phyloP scores from a whole-genome alignment of 208 protist species.

The Novymonas esmeraldas region DNA sequence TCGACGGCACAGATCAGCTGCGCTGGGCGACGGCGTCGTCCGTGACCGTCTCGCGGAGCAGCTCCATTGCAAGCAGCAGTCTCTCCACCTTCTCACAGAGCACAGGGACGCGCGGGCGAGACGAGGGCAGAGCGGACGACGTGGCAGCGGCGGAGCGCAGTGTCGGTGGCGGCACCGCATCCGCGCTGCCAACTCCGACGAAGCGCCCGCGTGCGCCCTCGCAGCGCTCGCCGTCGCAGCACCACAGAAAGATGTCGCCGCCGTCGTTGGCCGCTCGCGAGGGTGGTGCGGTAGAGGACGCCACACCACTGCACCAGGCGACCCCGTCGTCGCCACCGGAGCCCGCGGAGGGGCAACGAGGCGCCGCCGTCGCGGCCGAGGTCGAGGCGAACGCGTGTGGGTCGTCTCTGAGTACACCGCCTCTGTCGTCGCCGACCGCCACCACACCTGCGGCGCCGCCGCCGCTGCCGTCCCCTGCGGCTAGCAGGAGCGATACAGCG shows the following conservation, averaged over 20 bases:
- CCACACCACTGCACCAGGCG: no score
- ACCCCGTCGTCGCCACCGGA: no score
- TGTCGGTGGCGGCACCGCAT: background rate
- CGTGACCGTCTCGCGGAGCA: background rate
- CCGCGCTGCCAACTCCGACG: background rate
- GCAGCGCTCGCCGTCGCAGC: background rate
- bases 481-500: background rate
- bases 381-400: no score
- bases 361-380: no score
- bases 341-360: no score
- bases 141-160: no score
- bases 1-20: background rate
- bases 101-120: background rate
- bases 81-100: slow-evolving; percentile 28
- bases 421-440: no score
- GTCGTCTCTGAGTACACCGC: no score
- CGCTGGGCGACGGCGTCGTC: background rate
- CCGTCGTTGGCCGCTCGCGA: no score
- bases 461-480: background rate
- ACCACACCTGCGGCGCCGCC: no score
- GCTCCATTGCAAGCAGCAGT: slow-evolving; percentile 32
- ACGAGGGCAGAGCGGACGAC: background rate
- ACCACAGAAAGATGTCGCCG: background rate
- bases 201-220: background rate
- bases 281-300: no score